phyloP scores from a whole-genome alignment of 2,329 filamentous ascomycete species.

The Neurospora crassa region DNA sequence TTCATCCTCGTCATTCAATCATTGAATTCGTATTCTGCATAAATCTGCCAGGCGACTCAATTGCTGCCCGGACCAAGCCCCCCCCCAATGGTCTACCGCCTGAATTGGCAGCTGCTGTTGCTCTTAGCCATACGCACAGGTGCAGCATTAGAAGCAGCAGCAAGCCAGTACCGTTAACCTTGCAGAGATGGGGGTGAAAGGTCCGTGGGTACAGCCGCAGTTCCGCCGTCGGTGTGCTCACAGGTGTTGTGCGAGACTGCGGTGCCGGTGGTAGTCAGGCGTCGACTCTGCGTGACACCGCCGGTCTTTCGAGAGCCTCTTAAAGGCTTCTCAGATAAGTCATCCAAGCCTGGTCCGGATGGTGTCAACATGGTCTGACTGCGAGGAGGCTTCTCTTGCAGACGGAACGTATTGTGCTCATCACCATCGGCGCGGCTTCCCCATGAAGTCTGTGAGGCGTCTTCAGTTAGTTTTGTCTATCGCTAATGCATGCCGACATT shows the following conservation, averaged over 20 bases:
- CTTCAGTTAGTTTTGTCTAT: neutral
- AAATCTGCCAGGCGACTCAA: neutral
- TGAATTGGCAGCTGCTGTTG: neutral
- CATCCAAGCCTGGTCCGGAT: slow-evolving; percentile 22
- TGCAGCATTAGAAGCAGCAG: neutral
- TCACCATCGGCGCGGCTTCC: slow-evolving; percentile 89
- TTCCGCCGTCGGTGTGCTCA: neutral
- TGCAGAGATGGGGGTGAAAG: neutral
- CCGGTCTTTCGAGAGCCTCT: neutral
- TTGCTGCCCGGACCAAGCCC: neutral
- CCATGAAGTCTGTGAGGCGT: slow-evolving; percentile 68
- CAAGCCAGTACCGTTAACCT: neutral
- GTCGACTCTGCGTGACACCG: neutral
- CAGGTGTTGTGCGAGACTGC: neutral
- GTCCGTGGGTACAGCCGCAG: neutral
- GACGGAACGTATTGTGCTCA: slow-evolving; percentile 51
- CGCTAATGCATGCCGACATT: neutral
- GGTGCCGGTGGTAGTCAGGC: neutral
- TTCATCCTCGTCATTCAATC: neutral
- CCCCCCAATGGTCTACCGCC: neutral
- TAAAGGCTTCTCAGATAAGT: slow-evolving; percentile 8
- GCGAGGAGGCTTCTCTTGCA: slow-evolving; percentile 20
- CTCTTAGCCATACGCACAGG: neutral
- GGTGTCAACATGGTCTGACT: slow-evolving; percentile 28
- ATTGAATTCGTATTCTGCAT: neutral